These are phyloP conservation scores for Cornus controversa DNA, from an alignment of 148 eudicot genomes.

Conservation along the genomic window DNA sequence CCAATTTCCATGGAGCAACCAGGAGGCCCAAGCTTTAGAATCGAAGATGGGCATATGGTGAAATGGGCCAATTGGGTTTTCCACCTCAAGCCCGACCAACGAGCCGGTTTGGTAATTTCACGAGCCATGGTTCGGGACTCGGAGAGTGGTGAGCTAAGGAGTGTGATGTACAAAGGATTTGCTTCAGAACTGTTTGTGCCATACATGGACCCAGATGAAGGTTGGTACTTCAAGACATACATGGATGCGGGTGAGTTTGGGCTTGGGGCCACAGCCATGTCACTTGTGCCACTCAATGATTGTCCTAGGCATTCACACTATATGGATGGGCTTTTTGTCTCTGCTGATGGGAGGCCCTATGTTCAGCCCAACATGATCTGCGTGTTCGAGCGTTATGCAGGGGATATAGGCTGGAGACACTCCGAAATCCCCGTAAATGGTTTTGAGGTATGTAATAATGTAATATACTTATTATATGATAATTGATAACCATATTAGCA, in stretches of 20 bases:
- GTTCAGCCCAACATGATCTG: constrained; percentile 37
- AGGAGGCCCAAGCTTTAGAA: constrained; percentile 31
- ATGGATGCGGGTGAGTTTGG: constrained; percentile 48
- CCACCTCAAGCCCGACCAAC: constrained; percentile 37
- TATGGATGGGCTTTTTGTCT: constrained; percentile 38
- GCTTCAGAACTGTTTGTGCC: constrained; percentile 43
- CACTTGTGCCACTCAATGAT: constrained; percentile 44
- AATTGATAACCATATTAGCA: too few relatives aligned
- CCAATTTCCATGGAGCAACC: constrained; percentile 43
- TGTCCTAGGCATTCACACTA: constrained; percentile 38
- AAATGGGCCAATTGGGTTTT: constrained; percentile 50
- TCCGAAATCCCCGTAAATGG: constrained; percentile 29
- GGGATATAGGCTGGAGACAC: constrained; percentile 42
- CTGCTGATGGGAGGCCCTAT: constrained; percentile 37
- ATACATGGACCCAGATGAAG: constrained; percentile 40
- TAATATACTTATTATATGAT: too few relatives aligned
- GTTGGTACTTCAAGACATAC: constrained; percentile 42
- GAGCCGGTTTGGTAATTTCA: constrained; percentile 38
- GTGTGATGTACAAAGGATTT: constrained; percentile 45
- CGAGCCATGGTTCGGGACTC: constrained; percentile 36
- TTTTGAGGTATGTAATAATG: constrained; percentile 19
- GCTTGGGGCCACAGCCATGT: constrained; percentile 31
- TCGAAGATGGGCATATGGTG: constrained; percentile 31
- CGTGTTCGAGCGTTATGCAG: constrained; percentile 35
- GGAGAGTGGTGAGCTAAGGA: constrained; percentile 32